These are phyloP conservation scores for Nemophila menziesii DNA, from an alignment of 257 asterid species.

Conservation along the genomic window DNA sequence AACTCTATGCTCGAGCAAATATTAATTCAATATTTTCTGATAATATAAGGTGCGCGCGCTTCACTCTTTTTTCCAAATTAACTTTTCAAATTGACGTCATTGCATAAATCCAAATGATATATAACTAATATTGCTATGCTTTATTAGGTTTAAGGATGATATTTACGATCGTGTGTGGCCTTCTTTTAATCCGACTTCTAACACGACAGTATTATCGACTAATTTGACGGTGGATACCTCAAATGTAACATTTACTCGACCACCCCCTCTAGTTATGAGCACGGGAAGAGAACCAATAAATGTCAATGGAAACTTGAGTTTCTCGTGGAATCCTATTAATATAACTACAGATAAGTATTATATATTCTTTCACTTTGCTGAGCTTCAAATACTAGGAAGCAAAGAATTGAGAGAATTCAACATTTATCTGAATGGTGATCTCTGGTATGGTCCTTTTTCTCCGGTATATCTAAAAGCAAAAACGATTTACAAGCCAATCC, in stretches of 20 bases:
- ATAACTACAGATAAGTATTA: not conserved
- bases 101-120: not conserved
- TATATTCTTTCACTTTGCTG: conserved; percentile 14
- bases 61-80: not conserved
- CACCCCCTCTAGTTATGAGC: not conserved
- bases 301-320: not conserved
- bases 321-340: not conserved
- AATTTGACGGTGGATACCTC: not conserved
- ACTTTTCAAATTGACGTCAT: not conserved
- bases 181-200: not conserved
- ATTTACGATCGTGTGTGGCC: not conserved
- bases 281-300: not conserved
- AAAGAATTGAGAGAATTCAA: conserved; percentile 10
- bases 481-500: not conserved
- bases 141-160: not conserved
- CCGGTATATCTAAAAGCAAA: not conserved
- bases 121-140: not conserved
- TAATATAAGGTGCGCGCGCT: not conserved
- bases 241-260: not conserved
- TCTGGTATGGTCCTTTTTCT: not conserved
- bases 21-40: not conserved
- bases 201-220: not conserved
- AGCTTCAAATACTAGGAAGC: not conserved
- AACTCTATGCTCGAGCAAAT: not conserved
- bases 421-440: conserved; percentile 9